phyloP scores from a whole-genome alignment of 805 yeast species.

The Saccharomycopsis vini region DNA sequence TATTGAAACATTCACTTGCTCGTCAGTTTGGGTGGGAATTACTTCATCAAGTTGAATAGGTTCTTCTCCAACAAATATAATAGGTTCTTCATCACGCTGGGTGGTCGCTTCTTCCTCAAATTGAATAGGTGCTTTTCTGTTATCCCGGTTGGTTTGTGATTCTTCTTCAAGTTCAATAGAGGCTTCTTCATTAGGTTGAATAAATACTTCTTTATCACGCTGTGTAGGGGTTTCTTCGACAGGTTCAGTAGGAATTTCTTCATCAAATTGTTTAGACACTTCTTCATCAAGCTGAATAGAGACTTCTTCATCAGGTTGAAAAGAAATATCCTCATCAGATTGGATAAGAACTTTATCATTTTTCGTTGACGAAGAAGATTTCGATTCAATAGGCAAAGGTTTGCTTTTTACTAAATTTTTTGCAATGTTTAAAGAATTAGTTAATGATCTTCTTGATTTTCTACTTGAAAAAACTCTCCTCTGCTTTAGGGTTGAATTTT shows the following conservation, averaged over 20 bases:
- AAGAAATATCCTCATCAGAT: too few species aligned
- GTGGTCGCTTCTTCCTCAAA: neutral
- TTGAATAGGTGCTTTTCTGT: neutral
- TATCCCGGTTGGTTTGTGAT: too few species aligned
- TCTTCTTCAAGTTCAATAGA: neutral
- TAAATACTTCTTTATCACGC: neutral
- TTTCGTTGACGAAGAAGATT: neutral
- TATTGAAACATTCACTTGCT: neutral
- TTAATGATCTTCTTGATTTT: constrained; percentile 8
- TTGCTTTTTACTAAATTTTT: constrained; percentile 2
- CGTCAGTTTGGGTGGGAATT: neutral
- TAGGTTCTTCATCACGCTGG: neutral
- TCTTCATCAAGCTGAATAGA: neutral
- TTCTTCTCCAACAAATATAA: too few species aligned
- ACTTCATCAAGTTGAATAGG: neutral
- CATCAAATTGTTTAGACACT: neutral
- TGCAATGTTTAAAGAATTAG: neutral
- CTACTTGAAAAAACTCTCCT: constrained; percentile 6
- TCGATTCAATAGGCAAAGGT: neutral
- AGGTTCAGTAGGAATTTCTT: neutral
- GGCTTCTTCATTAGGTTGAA: neutral
- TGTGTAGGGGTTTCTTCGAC: neutral
- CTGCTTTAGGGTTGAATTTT: constrained; percentile 1
- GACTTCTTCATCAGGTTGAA: neutral
- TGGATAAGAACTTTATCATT: neutral